Evolutionary conservation across 2,329 filamentous ascomycete species (phyloP).

Genomic region (Fusarium staphyleae): DNA sequence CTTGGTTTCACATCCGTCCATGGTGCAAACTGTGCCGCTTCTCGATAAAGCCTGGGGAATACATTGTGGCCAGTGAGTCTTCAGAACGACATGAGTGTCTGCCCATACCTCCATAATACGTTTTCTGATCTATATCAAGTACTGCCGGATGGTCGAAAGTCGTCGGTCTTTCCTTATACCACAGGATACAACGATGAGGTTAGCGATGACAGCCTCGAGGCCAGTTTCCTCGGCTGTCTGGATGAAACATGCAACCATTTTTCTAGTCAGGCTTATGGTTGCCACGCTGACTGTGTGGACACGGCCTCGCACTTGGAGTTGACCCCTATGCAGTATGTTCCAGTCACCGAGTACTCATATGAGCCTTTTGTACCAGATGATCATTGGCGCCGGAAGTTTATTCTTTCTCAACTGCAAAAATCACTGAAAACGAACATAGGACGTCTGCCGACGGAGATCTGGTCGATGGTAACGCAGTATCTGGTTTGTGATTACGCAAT

Average conservation of each 20-base stretch:
- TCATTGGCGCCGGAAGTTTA: conserved; percentile 10
- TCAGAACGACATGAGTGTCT: too few relatives aligned
- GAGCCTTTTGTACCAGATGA: conserved; percentile 13
- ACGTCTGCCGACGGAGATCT: conserved; percentile 14
- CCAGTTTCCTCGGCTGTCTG: background rate
- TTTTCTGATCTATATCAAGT: too few relatives aligned
- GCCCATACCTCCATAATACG: too few relatives aligned
- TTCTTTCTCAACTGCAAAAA: conserved; percentile 6
- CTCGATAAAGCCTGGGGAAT: too few relatives aligned
- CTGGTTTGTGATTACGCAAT: conserved; percentile 16
- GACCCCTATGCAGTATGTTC: conserved; percentile 1
- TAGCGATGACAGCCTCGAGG: background rate
- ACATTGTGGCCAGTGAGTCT: too few relatives aligned
- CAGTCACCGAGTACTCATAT: conserved; percentile 16
- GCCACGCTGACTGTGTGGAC: conserved; percentile 16
- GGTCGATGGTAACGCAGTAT: conserved; percentile 4
- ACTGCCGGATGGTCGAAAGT: background rate
- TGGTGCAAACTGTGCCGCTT: too few relatives aligned
- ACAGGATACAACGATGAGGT: too few relatives aligned
- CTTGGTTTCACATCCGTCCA: too few relatives aligned
- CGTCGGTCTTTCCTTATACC: background rate
- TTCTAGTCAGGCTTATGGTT: background rate
- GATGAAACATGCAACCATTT: background rate
- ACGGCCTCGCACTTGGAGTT: conserved; percentile 10
- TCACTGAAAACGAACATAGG: background rate